These are phyloP conservation scores for Candida buenavistaensis DNA, from an alignment of 1,139 yeast species.

Conservation along the genomic window DNA sequence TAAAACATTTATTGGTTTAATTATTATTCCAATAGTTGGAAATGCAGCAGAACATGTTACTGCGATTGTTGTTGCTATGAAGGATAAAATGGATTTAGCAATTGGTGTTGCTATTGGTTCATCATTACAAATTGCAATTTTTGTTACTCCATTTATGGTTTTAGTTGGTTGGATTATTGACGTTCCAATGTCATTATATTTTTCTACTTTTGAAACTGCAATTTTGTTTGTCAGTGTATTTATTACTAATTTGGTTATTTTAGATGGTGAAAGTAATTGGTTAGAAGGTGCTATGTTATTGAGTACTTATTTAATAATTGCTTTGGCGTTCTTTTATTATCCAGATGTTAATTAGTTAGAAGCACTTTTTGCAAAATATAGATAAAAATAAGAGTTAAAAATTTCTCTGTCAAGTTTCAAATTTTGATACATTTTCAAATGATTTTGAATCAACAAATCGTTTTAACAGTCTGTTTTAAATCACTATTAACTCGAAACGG, in stretches of 20 bases:
- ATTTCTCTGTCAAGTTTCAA: too few species aligned
- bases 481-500: too few species aligned
- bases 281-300: constrained; percentile 92
- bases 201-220: constrained; percentile 91
- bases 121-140: constrained; percentile 89
- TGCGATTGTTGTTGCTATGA: constrained; percentile 90
- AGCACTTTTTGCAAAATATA: neutral
- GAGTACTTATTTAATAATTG: constrained; percentile 81
- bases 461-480: too few species aligned
- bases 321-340: constrained; percentile 82
- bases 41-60: constrained; percentile 99
- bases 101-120: constrained; percentile 98
- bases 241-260: constrained; percentile 79
- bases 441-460: too few species aligned
- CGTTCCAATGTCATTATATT: constrained; percentile 90
- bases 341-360: constrained; percentile 43
- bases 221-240: constrained; percentile 86
- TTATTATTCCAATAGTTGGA: constrained; percentile 94
- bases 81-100: constrained; percentile 96
- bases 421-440: too few species aligned
- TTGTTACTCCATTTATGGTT: constrained; percentile 94
- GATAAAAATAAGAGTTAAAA: neutral
- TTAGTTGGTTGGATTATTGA: constrained; percentile 87
- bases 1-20: constrained; percentile 92
- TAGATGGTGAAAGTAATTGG: constrained; percentile 97